Conservation (phyloP, 257 asterid genomes). For the Handroanthus guayacan region DNA sequence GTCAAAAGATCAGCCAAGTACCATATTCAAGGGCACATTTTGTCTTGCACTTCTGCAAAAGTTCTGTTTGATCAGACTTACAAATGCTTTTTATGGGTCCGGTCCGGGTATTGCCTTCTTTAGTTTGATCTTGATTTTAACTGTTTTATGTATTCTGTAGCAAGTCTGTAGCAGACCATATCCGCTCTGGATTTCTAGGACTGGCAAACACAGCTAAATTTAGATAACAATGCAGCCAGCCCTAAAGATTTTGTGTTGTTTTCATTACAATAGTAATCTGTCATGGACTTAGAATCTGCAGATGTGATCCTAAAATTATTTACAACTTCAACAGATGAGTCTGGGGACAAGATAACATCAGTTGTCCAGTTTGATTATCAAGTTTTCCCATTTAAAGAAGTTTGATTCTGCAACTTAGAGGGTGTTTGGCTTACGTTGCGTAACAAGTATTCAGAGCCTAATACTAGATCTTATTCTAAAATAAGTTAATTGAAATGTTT, state of each 20-base stretch:
- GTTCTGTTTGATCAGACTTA: slow-evolving; percentile 11
- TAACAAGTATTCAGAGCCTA: too few species aligned
- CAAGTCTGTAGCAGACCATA: not conserved
- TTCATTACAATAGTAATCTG: too few species aligned
- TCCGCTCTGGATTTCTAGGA: not conserved
- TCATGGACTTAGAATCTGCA: too few species aligned
- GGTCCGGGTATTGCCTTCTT: slow-evolving; percentile 12
- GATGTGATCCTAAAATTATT: too few species aligned
- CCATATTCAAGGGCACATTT: not conserved
- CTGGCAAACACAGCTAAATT: slow-evolving; percentile 8
- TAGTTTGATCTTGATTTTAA: not conserved
- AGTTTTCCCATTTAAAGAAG: not conserved
- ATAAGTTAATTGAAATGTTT: too few species aligned
- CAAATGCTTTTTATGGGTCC: slow-evolving; percentile 9
- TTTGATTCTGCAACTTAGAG: not conserved
- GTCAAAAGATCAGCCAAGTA: not conserved
- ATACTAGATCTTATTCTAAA: too few species aligned
- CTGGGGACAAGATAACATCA: not conserved
- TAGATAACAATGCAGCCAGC: slow-evolving; percentile 2
- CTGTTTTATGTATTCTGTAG: not conserved
- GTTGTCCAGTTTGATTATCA: slow-evolving; percentile 8
- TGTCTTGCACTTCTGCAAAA: not conserved
- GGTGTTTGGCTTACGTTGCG: not conserved
- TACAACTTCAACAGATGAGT: too few species aligned
- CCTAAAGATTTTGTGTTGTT: not conserved